Evolutionary conservation across 176 grass and related monocot genomes (phyloP).

Genomic region (Elymus sibiricus): DNA sequence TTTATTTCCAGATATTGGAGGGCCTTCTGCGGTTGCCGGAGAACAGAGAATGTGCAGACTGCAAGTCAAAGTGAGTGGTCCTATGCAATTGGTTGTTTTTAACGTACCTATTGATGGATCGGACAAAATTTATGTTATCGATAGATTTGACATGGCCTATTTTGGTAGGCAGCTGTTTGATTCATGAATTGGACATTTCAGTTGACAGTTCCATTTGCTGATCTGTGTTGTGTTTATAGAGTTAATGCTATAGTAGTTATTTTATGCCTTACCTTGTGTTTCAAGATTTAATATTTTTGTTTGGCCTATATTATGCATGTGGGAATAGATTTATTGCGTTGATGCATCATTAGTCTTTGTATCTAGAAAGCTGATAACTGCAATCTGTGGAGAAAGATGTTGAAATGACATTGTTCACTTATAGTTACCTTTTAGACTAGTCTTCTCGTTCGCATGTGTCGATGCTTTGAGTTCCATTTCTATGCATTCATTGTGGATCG

Average conservation of each 20-base stretch:
- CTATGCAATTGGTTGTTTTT: not conserved
- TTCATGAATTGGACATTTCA: not conserved
- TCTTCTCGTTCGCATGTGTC: not conserved
- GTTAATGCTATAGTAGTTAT: not conserved
- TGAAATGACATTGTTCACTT: not conserved
- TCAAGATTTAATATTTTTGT: not conserved
- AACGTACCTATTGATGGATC: not conserved
- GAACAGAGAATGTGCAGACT: conserved; percentile 95
- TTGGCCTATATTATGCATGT: conserved; percentile 8
- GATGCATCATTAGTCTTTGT: not conserved
- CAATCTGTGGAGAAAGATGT: not conserved
- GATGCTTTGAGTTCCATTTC: conserved; percentile 5
- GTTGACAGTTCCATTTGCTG: not conserved
- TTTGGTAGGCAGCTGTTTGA: not conserved
- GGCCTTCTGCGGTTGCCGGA: conserved; percentile 69
- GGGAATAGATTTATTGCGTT: not conserved
- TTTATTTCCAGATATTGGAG: conserved; percentile 74
- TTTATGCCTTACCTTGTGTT: not conserved
- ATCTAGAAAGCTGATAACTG: not conserved
- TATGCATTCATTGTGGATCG: not conserved
- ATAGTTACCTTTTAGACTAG: not conserved
- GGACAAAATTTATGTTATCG: not conserved
- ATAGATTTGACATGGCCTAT: not conserved
- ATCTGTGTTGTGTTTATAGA: not conserved
- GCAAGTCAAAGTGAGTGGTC: conserved; percentile 89